These are phyloP conservation scores for Rhododendron vialii DNA, from an alignment of 148 eudicot genomes.

Conservation along the genomic window DNA sequence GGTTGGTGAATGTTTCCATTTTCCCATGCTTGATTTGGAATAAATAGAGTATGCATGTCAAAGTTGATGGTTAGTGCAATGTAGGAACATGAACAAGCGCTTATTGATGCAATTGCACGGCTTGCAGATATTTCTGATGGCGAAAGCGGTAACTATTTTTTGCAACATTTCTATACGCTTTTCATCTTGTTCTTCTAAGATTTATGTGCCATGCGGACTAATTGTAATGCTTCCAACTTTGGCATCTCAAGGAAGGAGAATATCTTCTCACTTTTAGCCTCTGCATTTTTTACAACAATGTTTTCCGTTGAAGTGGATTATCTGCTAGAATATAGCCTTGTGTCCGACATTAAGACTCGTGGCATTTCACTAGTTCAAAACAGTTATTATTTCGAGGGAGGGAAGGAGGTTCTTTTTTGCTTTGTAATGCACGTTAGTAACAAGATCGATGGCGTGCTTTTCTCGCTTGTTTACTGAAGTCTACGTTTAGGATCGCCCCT, in stretches of 20 bases:
- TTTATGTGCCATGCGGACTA: background rate
- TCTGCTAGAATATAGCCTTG: background rate
- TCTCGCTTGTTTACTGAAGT: background rate
- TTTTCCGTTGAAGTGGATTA: background rate
- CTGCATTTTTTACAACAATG: background rate
- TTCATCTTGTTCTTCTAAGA: background rate
- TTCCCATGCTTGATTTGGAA: background rate
- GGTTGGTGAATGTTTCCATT: constrained; percentile 27
- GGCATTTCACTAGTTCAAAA: background rate
- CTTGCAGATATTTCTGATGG: constrained; percentile 52
- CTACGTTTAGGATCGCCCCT: background rate
- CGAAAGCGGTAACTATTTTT: constrained; percentile 41
- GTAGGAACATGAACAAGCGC: constrained; percentile 59
- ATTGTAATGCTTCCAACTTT: background rate
- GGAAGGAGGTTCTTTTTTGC: background rate
- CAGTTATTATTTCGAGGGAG: background rate
- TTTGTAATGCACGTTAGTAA: background rate
- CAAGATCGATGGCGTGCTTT: background rate
- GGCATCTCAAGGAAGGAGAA: background rate
- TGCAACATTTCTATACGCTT: background rate
- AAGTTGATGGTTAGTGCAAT: background rate
- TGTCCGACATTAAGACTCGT: background rate
- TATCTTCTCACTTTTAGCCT: background rate
- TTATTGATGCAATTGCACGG: constrained; percentile 46
- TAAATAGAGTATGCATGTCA: background rate